Conservation (phyloP, 371 early-diverging fungal genomes). For the Entomophthora muscae region DNA sequence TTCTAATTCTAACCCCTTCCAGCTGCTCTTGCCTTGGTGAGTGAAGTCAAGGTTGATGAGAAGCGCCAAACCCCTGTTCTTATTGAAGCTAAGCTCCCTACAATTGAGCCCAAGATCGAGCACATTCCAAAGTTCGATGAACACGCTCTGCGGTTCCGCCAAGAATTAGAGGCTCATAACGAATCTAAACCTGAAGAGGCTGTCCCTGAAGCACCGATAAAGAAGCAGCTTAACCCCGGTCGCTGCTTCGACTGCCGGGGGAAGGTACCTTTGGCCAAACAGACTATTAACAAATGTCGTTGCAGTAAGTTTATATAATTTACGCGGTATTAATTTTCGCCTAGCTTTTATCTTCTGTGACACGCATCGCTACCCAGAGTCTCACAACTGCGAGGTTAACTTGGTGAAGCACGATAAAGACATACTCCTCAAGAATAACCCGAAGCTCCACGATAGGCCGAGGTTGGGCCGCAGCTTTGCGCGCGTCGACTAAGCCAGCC, state of each 20-base stretch:
- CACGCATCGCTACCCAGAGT: constrained; percentile 48
- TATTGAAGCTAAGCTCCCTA: no score
- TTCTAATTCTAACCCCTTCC: no score
- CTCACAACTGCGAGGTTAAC: constrained; percentile 62
- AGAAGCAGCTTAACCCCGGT: constrained; percentile 52
- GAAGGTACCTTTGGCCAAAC: constrained; percentile 56
- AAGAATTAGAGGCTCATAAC: no score
- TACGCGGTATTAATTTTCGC: neutral
- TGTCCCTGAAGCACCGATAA: no score
- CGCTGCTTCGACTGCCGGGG: constrained; percentile 53
- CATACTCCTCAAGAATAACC: constrained; percentile 52
- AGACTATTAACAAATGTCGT: constrained; percentile 60
- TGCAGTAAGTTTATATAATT: constrained; percentile 24
- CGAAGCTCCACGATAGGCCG: constrained; percentile 50
- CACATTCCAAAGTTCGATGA: no score
- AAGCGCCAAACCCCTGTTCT: no score
- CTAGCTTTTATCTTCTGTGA: constrained; percentile 57
- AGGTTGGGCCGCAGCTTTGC: constrained; percentile 57
- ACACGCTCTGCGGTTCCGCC: no score
- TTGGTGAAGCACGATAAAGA: constrained; percentile 44
- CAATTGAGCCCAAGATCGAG: no score
- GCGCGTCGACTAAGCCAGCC: constrained; percentile 27
- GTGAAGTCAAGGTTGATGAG: no score
- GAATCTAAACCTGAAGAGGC: no score
- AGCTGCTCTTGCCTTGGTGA: no score